Evolutionary conservation across 495 filamentous ascomycete genomes (phyloP).

Genomic region (Aspergillus carlsbadensis): DNA sequence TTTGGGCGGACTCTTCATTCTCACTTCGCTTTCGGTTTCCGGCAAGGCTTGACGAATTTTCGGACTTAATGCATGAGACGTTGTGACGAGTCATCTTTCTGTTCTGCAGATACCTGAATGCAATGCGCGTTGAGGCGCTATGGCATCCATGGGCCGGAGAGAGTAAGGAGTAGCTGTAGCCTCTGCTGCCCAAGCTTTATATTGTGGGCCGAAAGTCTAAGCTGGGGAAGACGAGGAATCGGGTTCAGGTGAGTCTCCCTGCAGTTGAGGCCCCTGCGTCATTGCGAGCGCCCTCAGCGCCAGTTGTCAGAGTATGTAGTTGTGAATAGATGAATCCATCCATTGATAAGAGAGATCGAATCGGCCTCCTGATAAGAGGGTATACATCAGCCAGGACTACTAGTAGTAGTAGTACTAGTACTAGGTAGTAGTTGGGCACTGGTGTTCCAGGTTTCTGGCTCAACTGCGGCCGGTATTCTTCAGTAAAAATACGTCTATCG

Average conservation of each 20-base stretch:
- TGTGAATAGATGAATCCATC: no score
- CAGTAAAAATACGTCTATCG: background rate
- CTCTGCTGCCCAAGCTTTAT: background rate
- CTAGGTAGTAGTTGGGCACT: background rate
- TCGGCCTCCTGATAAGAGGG: background rate
- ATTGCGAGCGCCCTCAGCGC: background rate
- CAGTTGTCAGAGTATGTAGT: no score
- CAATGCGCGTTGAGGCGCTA: constrained; percentile 6
- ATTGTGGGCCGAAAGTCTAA: background rate
- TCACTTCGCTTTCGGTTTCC: constrained; percentile 8
- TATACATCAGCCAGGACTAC: background rate
- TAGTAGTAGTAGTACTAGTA: background rate
- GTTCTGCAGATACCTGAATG: constrained; percentile 12
- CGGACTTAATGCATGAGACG: constrained; percentile 29
- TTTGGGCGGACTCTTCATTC: constrained; percentile 10
- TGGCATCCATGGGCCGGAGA: constrained; percentile 1
- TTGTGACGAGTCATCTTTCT: constrained; percentile 20
- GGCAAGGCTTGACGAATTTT: constrained; percentile 21
- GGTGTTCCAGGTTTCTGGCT: background rate
- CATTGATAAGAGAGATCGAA: no score
- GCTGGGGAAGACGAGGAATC: no score
- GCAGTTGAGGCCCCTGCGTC: background rate
- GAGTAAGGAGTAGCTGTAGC: constrained; percentile 10
- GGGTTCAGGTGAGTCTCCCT: constrained; percentile 1
- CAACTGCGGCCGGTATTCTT: background rate